Base-by-base conservation (phyloP, 2,329 filamentous ascomycete genomes). In the Chaetomiaceae sp. region DNA sequence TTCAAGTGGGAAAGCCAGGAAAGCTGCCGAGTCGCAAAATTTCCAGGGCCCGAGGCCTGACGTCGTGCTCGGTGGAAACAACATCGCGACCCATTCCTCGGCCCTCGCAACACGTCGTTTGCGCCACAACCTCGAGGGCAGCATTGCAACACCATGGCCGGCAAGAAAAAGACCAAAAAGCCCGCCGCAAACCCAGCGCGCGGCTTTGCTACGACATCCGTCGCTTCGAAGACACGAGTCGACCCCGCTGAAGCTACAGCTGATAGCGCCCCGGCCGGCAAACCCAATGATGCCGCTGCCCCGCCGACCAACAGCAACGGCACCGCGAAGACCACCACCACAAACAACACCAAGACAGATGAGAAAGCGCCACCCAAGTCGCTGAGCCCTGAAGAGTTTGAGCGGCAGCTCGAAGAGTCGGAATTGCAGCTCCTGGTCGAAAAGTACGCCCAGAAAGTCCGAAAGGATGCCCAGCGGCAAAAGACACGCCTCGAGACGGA, bases 121-220 rank as follows among this genome's bases (percentile, higher is more conserved):
- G 31, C 49, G 53, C 39, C 36, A 20, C 38, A 23, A n/a, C 19
- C 33, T 20, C 29, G 6, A 27, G 17, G 20, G 17, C 38, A 17
- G 11, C 20, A 25, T 23, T 15, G 25, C 8, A 2, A 36, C 60
- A 64, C 58, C 61, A 92, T 92, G 88, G 86, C 87, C 53, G 72
- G 74, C 55, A 84, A 77, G 66, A 88, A 89, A 72, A 96, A 95
- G 75, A 96, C 96, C 75, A 95, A 90, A 78, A 97, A 96, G 80
- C 80, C 88, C 51, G 82, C 83, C 23, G 82, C 86, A 29, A 97
- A 96, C 71, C 89, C 91, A 55, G 90, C 91, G 36, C 81, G 94
- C 69, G 94, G 91, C 17, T 95, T 96, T 73, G 90, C 92, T 60
- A 99, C 94, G 5, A 95, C 89, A 12, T 97, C 92, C 1, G 81